phyloP scores from a whole-genome alignment of 2,329 filamentous ascomycete species.

The Alternaria solani region DNA sequence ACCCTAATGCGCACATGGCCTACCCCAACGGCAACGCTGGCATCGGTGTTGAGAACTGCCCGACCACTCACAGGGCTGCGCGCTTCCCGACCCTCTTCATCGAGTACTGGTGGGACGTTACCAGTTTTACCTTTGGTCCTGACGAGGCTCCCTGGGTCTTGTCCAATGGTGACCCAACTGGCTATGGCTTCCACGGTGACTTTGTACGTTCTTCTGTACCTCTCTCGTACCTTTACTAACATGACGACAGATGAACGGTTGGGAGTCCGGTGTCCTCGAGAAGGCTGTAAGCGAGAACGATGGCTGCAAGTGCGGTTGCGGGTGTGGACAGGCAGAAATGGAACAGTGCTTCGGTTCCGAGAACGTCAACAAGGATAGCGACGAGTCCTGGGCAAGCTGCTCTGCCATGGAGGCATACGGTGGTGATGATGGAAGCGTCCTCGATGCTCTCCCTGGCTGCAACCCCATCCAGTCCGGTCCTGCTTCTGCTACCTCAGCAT shows the following conservation, averaged over 20 bases:
- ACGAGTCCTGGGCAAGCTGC: slow-evolving; percentile 40
- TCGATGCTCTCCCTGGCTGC: slow-evolving; percentile 49
- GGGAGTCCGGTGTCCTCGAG: slow-evolving; percentile 47
- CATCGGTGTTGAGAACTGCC: slow-evolving; percentile 45
- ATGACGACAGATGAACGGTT: slow-evolving; percentile 39
- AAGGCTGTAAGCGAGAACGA: slow-evolving; percentile 45
- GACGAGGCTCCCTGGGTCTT: slow-evolving; percentile 46
- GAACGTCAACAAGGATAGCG: slow-evolving; percentile 45
- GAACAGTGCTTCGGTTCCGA: slow-evolving; percentile 48
- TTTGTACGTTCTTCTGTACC: slow-evolving; percentile 29
- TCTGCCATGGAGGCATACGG: slow-evolving; percentile 26
- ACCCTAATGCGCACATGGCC: slow-evolving; percentile 49
- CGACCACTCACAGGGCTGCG: slow-evolving; percentile 38
- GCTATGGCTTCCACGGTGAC: slow-evolving; percentile 49
- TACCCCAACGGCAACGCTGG: slow-evolving; percentile 45
- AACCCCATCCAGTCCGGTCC: slow-evolving; percentile 51
- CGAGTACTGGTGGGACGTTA: slow-evolving; percentile 52
- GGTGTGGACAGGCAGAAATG: slow-evolving; percentile 46
- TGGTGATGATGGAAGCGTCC: slow-evolving; percentile 23
- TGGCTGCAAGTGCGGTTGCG: slow-evolving; percentile 51
- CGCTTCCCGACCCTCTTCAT: slow-evolving; percentile 51
- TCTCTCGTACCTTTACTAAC: background rate
- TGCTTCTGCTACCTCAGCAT: slow-evolving; percentile 35
- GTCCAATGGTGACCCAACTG: slow-evolving; percentile 49
- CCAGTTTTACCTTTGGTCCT: slow-evolving; percentile 43